These are phyloP conservation scores for Podila minutissima DNA, from an alignment of 192 early-diverging fungal genomes.

Conservation along the genomic window DNA sequence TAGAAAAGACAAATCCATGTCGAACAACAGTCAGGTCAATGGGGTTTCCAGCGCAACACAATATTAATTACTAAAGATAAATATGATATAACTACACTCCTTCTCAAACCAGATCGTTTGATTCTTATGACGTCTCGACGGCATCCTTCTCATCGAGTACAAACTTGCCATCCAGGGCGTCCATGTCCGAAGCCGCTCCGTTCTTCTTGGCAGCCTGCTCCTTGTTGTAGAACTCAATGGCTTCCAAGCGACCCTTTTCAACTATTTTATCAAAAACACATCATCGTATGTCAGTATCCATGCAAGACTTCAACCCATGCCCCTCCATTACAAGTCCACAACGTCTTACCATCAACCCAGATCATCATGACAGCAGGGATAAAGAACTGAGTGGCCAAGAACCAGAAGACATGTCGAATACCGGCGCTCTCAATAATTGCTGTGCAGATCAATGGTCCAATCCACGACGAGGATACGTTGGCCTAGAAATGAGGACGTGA, in stretches of 20 bases:
- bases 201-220: slow-evolving; percentile 24
- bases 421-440: slow-evolving; percentile 31
- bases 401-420: slow-evolving; percentile 36
- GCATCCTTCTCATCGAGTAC: neutral
- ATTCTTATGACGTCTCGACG: neutral
- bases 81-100: too few species aligned
- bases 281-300: neutral
- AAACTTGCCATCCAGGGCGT: neutral
- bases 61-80: too few species aligned
- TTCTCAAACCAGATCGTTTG: too few species aligned
- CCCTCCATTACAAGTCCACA: neutral
- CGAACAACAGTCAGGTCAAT: too few species aligned
- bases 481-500: slow-evolving; percentile 4
- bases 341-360: slow-evolving; percentile 30
- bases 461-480: slow-evolving; percentile 28
- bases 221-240: slow-evolving; percentile 23
- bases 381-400: slow-evolving; percentile 24
- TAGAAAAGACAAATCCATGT: too few species aligned
- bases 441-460: slow-evolving; percentile 32
- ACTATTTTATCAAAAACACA: slow-evolving; percentile 11
- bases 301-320: neutral
- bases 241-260: slow-evolving; percentile 26
- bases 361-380: slow-evolving; percentile 27
- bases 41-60: too few species aligned
- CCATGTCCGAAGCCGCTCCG: neutral